These are phyloP conservation scores for Elymus sibiricus DNA, from an alignment of 176 grass and related monocot genomes.

Conservation along the genomic window DNA sequence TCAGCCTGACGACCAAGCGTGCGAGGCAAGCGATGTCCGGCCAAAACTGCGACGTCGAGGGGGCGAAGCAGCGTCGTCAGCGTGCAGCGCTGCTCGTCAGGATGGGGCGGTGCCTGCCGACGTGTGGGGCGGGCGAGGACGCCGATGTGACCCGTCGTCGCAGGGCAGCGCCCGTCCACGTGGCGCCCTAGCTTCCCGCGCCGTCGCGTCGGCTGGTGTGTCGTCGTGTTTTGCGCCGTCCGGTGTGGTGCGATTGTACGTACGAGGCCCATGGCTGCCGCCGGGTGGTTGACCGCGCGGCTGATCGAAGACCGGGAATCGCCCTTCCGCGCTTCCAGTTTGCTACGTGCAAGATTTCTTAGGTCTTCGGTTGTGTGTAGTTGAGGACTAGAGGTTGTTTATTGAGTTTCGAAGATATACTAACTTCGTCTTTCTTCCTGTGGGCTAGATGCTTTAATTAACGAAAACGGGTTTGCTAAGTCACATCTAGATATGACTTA, in stretches of 20 bases:
- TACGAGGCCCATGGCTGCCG: background rate
- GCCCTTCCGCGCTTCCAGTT: too few relatives aligned
- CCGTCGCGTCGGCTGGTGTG: background rate
- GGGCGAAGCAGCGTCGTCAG: background rate
- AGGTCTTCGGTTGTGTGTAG: too few relatives aligned
- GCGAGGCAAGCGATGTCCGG: background rate
- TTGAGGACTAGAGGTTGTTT: too few relatives aligned
- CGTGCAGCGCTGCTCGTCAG: background rate
- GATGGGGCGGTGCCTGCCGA: background rate
- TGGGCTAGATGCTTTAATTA: too few relatives aligned
- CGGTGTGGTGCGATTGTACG: background rate
- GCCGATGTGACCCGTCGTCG: conserved; percentile 14
- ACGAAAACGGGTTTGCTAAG: too few relatives aligned
- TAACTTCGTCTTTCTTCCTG: too few relatives aligned
- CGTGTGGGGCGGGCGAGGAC: background rate
- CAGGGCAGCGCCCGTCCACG: background rate
- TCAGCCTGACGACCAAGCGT: background rate
- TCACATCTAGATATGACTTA: too few relatives aligned
- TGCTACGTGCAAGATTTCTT: background rate
- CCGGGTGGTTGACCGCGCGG: background rate
- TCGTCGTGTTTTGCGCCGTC: background rate
- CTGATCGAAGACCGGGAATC: background rate
- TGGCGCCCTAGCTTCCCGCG: background rate
- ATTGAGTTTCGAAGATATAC: too few relatives aligned
- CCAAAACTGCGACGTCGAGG: background rate